A percentile compares a stretch with the other conserved stretches of the same genome.
Evolutionary conservation across 208 protist species (phyloP).

Genomic region (Leishmania guyanensis): DNA sequence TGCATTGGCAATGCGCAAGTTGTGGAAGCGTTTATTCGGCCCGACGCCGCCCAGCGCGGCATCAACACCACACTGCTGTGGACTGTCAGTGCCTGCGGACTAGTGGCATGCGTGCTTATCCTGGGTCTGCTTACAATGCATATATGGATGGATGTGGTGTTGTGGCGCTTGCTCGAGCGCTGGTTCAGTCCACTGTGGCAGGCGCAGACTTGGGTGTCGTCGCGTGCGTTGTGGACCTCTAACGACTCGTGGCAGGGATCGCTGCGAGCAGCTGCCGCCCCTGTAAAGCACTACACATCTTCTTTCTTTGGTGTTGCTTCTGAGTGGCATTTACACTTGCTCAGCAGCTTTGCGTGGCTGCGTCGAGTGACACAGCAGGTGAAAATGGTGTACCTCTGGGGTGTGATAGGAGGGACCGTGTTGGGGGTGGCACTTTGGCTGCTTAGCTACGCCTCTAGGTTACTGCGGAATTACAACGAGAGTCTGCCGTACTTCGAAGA

Average conservation of each 20-base stretch:
- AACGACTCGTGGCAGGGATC: neutral
- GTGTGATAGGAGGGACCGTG: conserved; percentile 12
- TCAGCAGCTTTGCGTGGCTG: neutral
- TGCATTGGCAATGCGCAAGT: neutral
- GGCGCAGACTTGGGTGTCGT: conserved; percentile 11
- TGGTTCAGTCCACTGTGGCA: neutral
- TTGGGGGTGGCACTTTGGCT: conserved; percentile 30
- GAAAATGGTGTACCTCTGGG: conserved; percentile 29
- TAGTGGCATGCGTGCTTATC: conserved; percentile 1
- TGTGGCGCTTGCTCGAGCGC: conserved; percentile 7
- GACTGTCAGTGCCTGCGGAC: conserved; percentile 8
- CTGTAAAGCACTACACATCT: neutral
- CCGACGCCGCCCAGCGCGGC: conserved; percentile 6
- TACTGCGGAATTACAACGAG: conserved; percentile 18
- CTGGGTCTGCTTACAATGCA: conserved; percentile 23
- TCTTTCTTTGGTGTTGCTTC: neutral
- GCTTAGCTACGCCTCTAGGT: conserved; percentile 9
- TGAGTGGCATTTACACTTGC: neutral
- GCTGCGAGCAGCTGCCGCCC: neutral
- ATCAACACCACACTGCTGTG: conserved; percentile 12
- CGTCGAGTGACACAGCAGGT: conserved; percentile 10
- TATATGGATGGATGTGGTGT: conserved; percentile 17
- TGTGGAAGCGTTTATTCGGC: neutral
- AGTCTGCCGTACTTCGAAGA: conserved; percentile 13
- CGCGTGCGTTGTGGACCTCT: neutral